Percentiles rank a stretch among this genome's conserved stretches.
These are phyloP conservation scores for Sporothrix variecibatus DNA, from an alignment of 2,329 filamentous ascomycete genomes.

Conservation along the genomic window DNA sequence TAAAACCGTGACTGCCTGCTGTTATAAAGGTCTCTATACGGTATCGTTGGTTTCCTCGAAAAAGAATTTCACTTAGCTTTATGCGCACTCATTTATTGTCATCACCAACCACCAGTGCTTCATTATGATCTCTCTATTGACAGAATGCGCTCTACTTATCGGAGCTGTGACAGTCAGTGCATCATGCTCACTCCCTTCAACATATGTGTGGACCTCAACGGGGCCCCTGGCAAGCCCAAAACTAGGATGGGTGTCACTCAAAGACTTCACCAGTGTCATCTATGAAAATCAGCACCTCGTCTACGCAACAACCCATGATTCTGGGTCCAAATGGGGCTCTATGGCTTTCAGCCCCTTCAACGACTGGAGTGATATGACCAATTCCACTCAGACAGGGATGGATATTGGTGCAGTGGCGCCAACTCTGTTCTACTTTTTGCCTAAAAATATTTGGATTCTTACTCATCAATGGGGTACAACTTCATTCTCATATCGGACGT, in stretches of 20 bases:
- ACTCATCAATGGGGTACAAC: conserved; percentile 65
- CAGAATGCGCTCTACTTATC: too few species aligned
- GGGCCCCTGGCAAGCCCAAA: conserved; percentile 53
- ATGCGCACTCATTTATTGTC: too few species aligned
- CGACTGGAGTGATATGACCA: conserved; percentile 54
- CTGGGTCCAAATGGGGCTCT: conserved; percentile 53
- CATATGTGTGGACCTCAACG: conserved; percentile 57
- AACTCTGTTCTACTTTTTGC: conserved; percentile 63
- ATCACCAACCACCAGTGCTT: too few species aligned
- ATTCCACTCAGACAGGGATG: conserved; percentile 56
- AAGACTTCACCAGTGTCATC: conserved; percentile 60
- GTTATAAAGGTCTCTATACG: too few species aligned
- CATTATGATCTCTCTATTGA: too few species aligned
- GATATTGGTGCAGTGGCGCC: conserved; percentile 54
- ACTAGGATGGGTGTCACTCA: conserved; percentile 58
- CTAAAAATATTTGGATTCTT: conserved; percentile 64
- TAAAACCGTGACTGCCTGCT: too few species aligned
- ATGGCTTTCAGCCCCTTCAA: conserved; percentile 59
- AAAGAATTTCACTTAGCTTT: too few species aligned
- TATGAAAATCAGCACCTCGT: conserved; percentile 63
- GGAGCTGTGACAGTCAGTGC: background rate
- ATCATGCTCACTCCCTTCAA: conserved; percentile 54
- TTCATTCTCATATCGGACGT: conserved; percentile 62
- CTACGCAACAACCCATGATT: conserved; percentile 55
- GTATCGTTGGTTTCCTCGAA: too few species aligned